phyloP scores from a whole-genome alignment of 495 filamentous ascomycete genomes.

The Hypomontagnella submonticulosa region DNA sequence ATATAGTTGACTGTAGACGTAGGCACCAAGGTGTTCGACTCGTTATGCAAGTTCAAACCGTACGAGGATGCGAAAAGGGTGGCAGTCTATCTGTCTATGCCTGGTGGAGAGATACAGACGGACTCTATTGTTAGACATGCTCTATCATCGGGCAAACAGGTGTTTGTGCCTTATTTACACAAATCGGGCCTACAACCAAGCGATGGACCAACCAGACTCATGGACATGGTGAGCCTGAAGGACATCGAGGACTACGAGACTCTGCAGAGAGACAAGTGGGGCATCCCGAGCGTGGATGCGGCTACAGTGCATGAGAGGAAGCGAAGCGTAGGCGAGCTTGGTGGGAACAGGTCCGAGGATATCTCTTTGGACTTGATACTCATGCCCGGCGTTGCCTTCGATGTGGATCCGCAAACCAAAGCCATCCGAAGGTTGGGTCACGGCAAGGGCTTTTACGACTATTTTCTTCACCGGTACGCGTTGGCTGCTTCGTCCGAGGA shows the following conservation, averaged over 20 bases:
- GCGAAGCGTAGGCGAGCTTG: slow-evolving; percentile 72
- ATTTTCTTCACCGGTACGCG: slow-evolving; percentile 81
- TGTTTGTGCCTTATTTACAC: slow-evolving; percentile 92
- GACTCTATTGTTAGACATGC: slow-evolving; percentile 82
- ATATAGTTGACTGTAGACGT: slow-evolving; percentile 22
- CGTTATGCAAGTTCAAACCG: slow-evolving; percentile 62
- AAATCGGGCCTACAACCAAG: slow-evolving; percentile 58
- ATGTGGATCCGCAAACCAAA: slow-evolving; percentile 61
- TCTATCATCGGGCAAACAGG: slow-evolving; percentile 76
- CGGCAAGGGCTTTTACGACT: slow-evolving; percentile 97
- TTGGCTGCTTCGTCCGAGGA: slow-evolving; percentile 54
- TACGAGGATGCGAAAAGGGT: slow-evolving; percentile 78
- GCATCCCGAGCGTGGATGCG: slow-evolving; percentile 81
- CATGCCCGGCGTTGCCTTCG: slow-evolving; percentile 95
- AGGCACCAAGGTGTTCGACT: slow-evolving; percentile 70
- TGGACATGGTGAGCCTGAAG: slow-evolving; percentile 91
- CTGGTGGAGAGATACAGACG: slow-evolving; percentile 82
- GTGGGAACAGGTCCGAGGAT: slow-evolving; percentile 58
- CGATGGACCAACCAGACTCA: slow-evolving; percentile 68
- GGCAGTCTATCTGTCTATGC: slow-evolving; percentile 94
- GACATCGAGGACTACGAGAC: slow-evolving; percentile 79
- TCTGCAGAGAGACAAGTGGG: slow-evolving; percentile 84
- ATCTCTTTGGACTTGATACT: slow-evolving; percentile 80
- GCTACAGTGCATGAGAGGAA: slow-evolving; percentile 69
- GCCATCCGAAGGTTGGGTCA: slow-evolving; percentile 83